These are phyloP conservation scores for Paxillus ammoniavirescens DNA, from an alignment of 768 basidiomycete genomes.

Conservation along the genomic window DNA sequence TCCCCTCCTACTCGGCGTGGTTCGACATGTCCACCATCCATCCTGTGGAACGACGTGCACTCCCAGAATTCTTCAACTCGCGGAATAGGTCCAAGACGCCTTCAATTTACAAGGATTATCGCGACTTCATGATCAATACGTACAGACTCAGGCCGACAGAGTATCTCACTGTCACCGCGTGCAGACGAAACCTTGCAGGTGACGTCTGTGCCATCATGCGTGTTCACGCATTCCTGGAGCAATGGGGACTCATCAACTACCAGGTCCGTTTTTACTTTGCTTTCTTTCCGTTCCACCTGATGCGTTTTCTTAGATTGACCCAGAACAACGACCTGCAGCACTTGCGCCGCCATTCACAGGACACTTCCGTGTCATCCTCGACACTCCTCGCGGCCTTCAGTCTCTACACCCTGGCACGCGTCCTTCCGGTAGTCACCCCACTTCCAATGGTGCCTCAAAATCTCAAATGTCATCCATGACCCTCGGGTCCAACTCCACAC, in stretches of 20 bases:
- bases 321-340: conserved; percentile 90
- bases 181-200: conserved; percentile 91
- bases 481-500: conserved; percentile 32
- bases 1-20: conserved; percentile 97
- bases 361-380: conserved; percentile 96
- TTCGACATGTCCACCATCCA: conserved; percentile 95
- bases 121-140: conserved; percentile 99
- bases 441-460: conserved; percentile 49
- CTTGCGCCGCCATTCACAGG: conserved; percentile 97
- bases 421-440: conserved; percentile 43
- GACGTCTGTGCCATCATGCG: conserved; percentile 99
- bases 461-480: conserved; percentile 23
- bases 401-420: conserved; percentile 86
- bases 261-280: conserved; percentile 57
- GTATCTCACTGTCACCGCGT: conserved; percentile 97
- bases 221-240: conserved; percentile 97
- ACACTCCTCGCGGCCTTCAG: conserved; percentile 93
- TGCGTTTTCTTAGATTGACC: conserved; percentile 75
- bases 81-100: conserved; percentile 95
- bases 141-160: conserved; percentile 92
- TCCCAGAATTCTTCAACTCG: conserved; percentile 98
- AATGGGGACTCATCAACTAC: conserved; percentile 99
- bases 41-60: conserved; percentile 83
- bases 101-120: conserved; percentile 96
- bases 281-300: conserved; percentile 4